phyloP scores from a whole-genome alignment of 1,139 yeast species.

The Candida dubliniensis region DNA sequence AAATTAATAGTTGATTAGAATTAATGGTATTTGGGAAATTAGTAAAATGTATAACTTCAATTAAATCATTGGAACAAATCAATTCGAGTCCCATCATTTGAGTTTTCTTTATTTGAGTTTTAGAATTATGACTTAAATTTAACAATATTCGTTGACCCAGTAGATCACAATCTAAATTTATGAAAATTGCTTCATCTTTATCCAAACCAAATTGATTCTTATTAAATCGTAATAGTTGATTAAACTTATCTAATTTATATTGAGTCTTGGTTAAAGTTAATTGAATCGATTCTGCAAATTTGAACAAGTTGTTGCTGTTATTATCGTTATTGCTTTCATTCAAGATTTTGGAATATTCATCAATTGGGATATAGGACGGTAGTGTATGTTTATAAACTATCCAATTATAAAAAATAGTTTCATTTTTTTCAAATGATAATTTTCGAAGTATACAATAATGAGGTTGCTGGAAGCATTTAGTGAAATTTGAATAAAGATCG shows the following conservation, averaged over 20 bases:
- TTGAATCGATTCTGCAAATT: conserved; percentile 9
- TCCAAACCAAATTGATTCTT: conserved; percentile 13
- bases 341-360: conserved; percentile 8
- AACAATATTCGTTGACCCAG: conserved; percentile 23
- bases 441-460: conserved; percentile 37
- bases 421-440: conserved; percentile 12
- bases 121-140: not conserved
- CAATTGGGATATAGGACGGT: conserved; percentile 30
- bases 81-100: conserved; percentile 17
- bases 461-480: conserved; percentile 26
- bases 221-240: conserved; percentile 17
- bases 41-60: conserved; percentile 16
- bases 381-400: conserved; percentile 37
- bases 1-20: conserved; percentile 11
- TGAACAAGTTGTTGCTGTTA: not conserved
- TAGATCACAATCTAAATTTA: conserved; percentile 24
- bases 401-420: conserved; percentile 22
- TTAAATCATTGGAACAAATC: conserved; percentile 18
- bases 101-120: not conserved
- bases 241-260: conserved; percentile 33
- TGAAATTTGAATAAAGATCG: conserved; percentile 28
- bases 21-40: conserved; percentile 3
- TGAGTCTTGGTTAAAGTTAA: conserved; percentile 23
- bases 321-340: not conserved
- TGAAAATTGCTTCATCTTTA: conserved; percentile 11